These are phyloP conservation scores for Hypoxylon sp. DNA, from an alignment of 2,329 filamentous ascomycete genomes.

Conservation along the genomic window DNA sequence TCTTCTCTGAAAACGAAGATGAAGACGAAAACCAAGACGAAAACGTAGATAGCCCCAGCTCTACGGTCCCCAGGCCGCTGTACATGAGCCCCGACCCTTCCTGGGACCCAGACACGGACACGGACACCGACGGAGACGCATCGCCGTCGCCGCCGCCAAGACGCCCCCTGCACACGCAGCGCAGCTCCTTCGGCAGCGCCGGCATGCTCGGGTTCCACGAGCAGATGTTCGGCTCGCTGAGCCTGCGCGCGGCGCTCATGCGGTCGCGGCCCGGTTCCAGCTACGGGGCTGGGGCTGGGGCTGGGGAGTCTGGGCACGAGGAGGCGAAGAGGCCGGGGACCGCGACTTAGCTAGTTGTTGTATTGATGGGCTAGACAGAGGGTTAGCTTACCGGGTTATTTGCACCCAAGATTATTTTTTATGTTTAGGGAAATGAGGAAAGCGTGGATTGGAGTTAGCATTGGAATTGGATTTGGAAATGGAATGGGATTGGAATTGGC, in stretches of 20 bases:
- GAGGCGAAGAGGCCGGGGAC: slow-evolving; percentile 35
- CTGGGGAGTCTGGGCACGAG: not conserved
- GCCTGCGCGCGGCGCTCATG: slow-evolving; percentile 41
- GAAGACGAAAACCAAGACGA: not conserved
- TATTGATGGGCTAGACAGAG: no score
- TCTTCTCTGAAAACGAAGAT: slow-evolving; percentile 17
- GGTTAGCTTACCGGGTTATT: no score
- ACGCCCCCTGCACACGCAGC: slow-evolving; percentile 28
- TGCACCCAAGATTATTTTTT: not conserved
- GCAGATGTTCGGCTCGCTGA: slow-evolving; percentile 45
- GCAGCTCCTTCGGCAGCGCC: slow-evolving; percentile 50
- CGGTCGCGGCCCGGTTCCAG: slow-evolving; percentile 27
- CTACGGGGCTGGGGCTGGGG: not conserved
- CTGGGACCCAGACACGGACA: slow-evolving; percentile 18
- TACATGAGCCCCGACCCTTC: slow-evolving; percentile 19
- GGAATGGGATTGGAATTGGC: slow-evolving; percentile 3
- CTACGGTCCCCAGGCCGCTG: not conserved
- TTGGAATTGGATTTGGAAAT: no score
- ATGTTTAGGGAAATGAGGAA: not conserved
- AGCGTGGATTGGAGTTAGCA: slow-evolving; percentile 1
- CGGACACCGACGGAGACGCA: not conserved
- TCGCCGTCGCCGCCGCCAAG: not conserved
- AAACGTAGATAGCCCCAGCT: not conserved
- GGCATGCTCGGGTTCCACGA: slow-evolving; percentile 51
- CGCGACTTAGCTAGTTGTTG: slow-evolving; percentile 34